Percentiles rank a stretch among this genome's conserved stretches.
Evolutionary conservation across 1,139 yeast genomes (phyloP).

Genomic region (Yamadazyma buinensis): DNA sequence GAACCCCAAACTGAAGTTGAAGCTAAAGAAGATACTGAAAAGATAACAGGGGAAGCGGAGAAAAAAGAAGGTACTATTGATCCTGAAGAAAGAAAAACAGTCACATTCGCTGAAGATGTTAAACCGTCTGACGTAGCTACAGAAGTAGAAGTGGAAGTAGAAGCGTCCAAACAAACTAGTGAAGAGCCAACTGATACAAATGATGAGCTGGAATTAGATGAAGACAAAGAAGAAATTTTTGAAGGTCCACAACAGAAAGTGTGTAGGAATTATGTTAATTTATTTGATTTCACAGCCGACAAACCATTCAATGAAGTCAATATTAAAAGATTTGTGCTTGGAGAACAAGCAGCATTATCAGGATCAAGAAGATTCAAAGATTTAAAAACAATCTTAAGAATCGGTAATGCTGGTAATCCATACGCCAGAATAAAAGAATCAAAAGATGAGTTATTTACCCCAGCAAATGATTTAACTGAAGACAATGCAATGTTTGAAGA

Average conservation of each 20-base stretch:
- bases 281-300: slow-evolving; percentile 44
- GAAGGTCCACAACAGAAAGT: slow-evolving; percentile 68
- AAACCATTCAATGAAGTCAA: slow-evolving; percentile 15
- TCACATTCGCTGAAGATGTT: slow-evolving; percentile 29
- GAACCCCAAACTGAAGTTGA: not conserved
- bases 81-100: slow-evolving; percentile 16
- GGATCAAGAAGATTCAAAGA: slow-evolving; percentile 52
- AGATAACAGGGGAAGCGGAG: not conserved
- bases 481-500: slow-evolving; percentile 45
- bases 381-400: slow-evolving; percentile 50
- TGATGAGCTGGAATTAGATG: slow-evolving; percentile 2
- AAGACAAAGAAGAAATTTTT: slow-evolving; percentile 26
- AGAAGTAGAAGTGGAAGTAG: too few species aligned
- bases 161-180: slow-evolving; percentile 7
- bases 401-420: slow-evolving; percentile 43
- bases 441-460: slow-evolving; percentile 32
- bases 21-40: not conserved
- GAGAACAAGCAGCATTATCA: slow-evolving; percentile 52
- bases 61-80: not conserved
- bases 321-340: slow-evolving; percentile 49
- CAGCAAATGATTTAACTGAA: slow-evolving; percentile 32
- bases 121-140: slow-evolving; percentile 5
- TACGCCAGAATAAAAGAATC: slow-evolving; percentile 36
- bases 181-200: slow-evolving; percentile 9
- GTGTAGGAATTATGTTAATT: slow-evolving; percentile 44